These are phyloP conservation scores for Podila verticillata DNA, from an alignment of 192 early-diverging fungal genomes.

Conservation along the genomic window DNA sequence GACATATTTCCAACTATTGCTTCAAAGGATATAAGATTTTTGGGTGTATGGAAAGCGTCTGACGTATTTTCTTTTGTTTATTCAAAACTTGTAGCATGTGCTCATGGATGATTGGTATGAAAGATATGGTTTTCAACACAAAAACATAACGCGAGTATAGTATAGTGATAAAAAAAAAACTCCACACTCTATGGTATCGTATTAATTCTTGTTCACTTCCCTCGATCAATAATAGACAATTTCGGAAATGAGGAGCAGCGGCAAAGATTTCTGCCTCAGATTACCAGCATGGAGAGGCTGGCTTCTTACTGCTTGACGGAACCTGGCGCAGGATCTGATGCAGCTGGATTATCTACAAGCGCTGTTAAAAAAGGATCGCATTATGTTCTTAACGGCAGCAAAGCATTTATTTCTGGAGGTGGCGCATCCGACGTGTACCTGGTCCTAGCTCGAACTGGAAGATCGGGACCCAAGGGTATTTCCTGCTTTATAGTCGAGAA, in stretches of 20 bases:
- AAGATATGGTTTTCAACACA: background rate
- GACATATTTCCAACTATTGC: background rate
- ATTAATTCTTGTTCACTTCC: background rate
- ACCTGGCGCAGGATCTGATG: slow-evolving; percentile 86
- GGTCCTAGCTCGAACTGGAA: slow-evolving; percentile 70
- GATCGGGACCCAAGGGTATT: slow-evolving; percentile 62
- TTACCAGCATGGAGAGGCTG: slow-evolving; percentile 79
- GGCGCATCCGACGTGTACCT: slow-evolving; percentile 61
- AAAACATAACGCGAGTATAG: background rate
- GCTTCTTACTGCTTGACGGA: slow-evolving; percentile 95
- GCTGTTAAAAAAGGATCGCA: slow-evolving; percentile 89
- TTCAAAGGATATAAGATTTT: background rate
- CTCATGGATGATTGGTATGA: slow-evolving; percentile 66
- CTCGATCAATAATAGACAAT: slow-evolving; percentile 4
- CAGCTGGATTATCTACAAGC: slow-evolving; percentile 68
- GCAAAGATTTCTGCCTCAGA: slow-evolving; percentile 74
- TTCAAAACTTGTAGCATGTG: slow-evolving; percentile 42
- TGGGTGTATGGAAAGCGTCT: background rate
- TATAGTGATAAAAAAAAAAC: no score
- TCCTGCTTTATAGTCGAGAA: slow-evolving; percentile 66
- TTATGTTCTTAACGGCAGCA: slow-evolving; percentile 84
- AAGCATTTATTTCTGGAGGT: slow-evolving; percentile 91
- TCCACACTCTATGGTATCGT: background rate
- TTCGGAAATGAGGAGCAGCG: slow-evolving; percentile 56
- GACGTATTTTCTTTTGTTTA: background rate